Evolutionary conservation across 1,284 basidiomycete genomes (phyloP).

Genomic region (Anthracocystis panici-leucophaei): DNA sequence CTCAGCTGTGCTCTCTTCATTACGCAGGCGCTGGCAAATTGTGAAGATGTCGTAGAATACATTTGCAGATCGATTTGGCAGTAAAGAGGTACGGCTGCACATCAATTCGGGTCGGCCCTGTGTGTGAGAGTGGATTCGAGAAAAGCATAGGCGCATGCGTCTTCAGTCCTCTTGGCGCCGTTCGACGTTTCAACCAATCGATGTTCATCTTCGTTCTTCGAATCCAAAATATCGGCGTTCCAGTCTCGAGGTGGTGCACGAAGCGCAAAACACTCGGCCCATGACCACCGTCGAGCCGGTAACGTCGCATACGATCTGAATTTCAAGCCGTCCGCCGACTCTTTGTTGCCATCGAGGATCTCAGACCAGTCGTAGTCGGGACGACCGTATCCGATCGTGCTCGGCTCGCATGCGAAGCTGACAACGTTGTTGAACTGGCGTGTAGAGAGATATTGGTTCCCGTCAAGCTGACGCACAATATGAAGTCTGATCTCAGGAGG

Average conservation of each 20-base stretch:
- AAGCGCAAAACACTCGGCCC: slow-evolving; percentile 29
- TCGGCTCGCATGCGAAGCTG: slow-evolving; percentile 44
- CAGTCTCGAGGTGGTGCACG: slow-evolving; percentile 38
- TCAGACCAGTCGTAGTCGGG: slow-evolving; percentile 22
- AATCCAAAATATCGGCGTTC: slow-evolving; percentile 22
- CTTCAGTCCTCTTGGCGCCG: too few relatives aligned
- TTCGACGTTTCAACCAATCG: neutral
- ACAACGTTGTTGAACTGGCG: slow-evolving; percentile 35
- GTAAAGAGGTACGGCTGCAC: neutral
- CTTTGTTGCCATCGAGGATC: neutral
- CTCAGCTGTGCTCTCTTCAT: neutral
- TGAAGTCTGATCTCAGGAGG: slow-evolving; percentile 38
- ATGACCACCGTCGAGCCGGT: slow-evolving; percentile 29
- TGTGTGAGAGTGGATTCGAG: slow-evolving; percentile 27
- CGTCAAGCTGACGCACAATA: slow-evolving; percentile 34
- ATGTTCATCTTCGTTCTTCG: neutral
- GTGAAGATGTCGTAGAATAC: neutral
- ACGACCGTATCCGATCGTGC: slow-evolving; percentile 38
- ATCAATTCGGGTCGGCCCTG: slow-evolving; percentile 12
- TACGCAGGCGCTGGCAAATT: neutral
- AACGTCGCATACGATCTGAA: neutral
- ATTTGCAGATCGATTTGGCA: neutral
- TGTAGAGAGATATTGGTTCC: neutral
- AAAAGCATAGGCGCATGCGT: slow-evolving; percentile 15
- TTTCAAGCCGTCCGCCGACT: neutral